Evolutionary conservation across 495 filamentous ascomycete species (phyloP), one percentile per base, ranked within the genome.

Genomic region (Cercophora scortea): DNA sequence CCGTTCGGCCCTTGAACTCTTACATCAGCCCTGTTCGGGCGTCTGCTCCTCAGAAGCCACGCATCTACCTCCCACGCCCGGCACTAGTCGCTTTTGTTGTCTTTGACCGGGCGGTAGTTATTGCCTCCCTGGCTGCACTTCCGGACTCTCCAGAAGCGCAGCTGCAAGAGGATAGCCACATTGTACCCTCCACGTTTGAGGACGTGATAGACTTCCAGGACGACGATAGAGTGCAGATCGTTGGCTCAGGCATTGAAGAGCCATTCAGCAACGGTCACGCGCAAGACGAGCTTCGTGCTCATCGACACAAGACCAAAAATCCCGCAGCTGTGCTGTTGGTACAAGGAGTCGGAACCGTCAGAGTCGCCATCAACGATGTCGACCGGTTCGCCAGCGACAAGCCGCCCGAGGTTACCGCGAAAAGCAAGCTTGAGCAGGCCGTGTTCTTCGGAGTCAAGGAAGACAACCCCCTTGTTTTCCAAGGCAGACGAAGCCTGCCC

Each of bases 371-470:
- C 15, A 69, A 70, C 32, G 76, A 84, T 43, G 66, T 73, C 10
- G 72, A 77, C 48, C 70, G 72, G 44, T 77, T 81, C 40, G 66
- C 71, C 12, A 74, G 68, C 49, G 71, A 72, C 11, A 61, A 61
- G 40, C 68, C 75, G 1, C 79, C 77, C 5, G 62, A 71, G 52
- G 75, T 92, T 16, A 89, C 88, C 1, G 86, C 88, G 8, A 90
- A 87, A 63, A 87, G 82, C 62, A 96, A 92, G 66, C 76, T 99
- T 42, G 90, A 96, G 60, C 92, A 97, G 65, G 92, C 92, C 12
- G 83, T 96, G 4, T 96, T 95, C 71, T 97, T 87, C 64, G 89
- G 91, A 1, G 81, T 79, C 17, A 82, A 89, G 66, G 75, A 79
- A 42, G 79, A 85, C 56, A 96, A 93, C 57, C 85, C 90, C 9